phyloP scores from a whole-genome alignment of 2,329 filamentous ascomycete species.

The Pyricularia pennisetigena region DNA sequence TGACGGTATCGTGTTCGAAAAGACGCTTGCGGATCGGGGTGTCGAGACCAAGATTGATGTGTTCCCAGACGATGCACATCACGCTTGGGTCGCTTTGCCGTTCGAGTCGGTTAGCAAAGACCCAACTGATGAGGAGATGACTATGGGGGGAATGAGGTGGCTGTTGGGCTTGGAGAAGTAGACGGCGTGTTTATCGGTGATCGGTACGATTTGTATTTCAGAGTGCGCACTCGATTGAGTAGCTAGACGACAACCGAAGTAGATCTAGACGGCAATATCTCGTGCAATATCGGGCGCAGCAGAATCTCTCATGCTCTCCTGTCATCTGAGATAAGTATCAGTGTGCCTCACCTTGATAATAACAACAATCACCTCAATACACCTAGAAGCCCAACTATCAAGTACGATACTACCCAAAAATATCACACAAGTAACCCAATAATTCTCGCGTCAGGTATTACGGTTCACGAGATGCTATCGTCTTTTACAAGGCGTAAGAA shows the following conservation, averaged over 20 bases:
- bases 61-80: neutral
- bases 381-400: too few relatives aligned
- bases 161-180: neutral
- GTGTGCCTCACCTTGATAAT: neutral
- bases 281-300: too few relatives aligned
- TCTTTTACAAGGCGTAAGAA: too few relatives aligned
- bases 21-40: neutral
- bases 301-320: neutral
- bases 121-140: neutral
- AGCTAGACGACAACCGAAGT: too few relatives aligned
- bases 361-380: neutral
- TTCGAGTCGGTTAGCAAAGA: neutral
- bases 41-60: slow-evolving; percentile 3
- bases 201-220: neutral
- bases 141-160: neutral
- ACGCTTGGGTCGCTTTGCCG: neutral
- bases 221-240: neutral
- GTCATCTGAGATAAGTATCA: neutral
- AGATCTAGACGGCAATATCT: too few relatives aligned
- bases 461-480: neutral
- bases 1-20: slow-evolving; percentile 6
- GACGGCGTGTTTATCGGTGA: neutral
- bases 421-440: too few relatives aligned
- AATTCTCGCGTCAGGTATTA: neutral
- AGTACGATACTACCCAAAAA: too few relatives aligned